phyloP scores from a whole-genome alignment of 2,329 filamentous ascomycete genomes.

The Triangularia verruculosa region DNA sequence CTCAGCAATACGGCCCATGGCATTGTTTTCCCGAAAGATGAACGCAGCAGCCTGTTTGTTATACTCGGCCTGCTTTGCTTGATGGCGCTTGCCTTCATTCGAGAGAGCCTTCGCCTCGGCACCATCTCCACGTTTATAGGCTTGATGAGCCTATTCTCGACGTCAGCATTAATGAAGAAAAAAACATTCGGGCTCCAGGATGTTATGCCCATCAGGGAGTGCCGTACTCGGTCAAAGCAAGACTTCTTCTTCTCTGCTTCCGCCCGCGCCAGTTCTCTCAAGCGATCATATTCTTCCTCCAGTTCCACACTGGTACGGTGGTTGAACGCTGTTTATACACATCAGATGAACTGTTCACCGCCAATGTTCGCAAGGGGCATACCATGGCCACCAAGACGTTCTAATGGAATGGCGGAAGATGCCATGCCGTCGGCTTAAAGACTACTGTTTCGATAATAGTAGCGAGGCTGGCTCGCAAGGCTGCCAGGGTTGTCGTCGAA shows the following conservation, averaged over 20 bases:
- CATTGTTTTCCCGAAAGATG: conserved; percentile 96
- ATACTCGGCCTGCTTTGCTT: conserved; percentile 78
- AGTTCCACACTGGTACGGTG: conserved; percentile 63
- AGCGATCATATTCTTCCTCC: conserved; percentile 87
- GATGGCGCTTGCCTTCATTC: conserved; percentile 76
- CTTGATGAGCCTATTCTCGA: conserved; percentile 61
- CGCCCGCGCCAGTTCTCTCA: conserved; percentile 76
- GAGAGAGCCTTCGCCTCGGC: conserved; percentile 78
- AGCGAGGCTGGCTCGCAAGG: not conserved
- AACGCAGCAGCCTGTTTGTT: conserved; percentile 89
- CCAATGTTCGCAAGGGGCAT: conserved; percentile 28
- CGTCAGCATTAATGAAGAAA: not conserved
- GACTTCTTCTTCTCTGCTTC: conserved; percentile 75
- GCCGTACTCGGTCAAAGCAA: conserved; percentile 69
- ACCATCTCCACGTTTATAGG: conserved; percentile 81
- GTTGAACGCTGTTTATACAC: conserved; percentile 63
- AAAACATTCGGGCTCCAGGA: not conserved
- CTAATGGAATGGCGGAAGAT: conserved; percentile 40
- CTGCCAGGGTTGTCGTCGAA: not conserved
- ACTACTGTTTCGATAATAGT: not conserved
- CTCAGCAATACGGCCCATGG: conserved; percentile 64
- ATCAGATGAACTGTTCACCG: conserved; percentile 11
- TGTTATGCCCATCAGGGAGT: not conserved
- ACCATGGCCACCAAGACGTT: conserved; percentile 46
- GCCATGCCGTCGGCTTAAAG: conserved; percentile 20